Evolutionary conservation across 495 filamentous ascomycete species (phyloP).

Genomic region (Trichoderma erinaceum): DNA sequence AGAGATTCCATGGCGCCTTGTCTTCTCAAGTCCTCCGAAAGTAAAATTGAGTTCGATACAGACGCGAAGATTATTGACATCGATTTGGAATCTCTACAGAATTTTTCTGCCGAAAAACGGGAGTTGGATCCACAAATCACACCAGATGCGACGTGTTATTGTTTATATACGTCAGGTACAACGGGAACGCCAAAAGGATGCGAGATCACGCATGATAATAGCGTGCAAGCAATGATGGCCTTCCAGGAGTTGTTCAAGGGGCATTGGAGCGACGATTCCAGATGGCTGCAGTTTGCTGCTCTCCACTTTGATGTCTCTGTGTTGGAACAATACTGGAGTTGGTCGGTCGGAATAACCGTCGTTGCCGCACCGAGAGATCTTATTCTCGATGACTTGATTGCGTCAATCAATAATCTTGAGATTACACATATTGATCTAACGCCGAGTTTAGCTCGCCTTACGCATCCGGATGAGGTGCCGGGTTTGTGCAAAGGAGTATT

Average conservation of each 20-base stretch:
- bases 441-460: constrained; percentile 55
- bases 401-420: constrained; percentile 57
- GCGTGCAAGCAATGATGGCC: constrained; percentile 68
- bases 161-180: constrained; percentile 76
- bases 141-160: constrained; percentile 49
- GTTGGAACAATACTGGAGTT: constrained; percentile 83
- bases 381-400: constrained; percentile 68
- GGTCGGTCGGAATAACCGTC: constrained; percentile 76
- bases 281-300: constrained; percentile 82
- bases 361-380: constrained; percentile 71
- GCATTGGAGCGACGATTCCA: constrained; percentile 62
- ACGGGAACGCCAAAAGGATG: constrained; percentile 78
- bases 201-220: constrained; percentile 66
- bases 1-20: constrained; percentile 51
- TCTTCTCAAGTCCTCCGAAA: constrained; percentile 39
- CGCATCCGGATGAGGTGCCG: constrained; percentile 63
- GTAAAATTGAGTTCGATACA: constrained; percentile 27
- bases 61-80: constrained; percentile 36
- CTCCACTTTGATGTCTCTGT: constrained; percentile 88
- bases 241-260: constrained; percentile 62
- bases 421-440: constrained; percentile 88
- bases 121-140: neutral
- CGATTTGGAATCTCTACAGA: constrained; percentile 20
- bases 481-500: constrained; percentile 63
- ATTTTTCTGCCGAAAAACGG: constrained; percentile 23